Percentiles rank a stretch among this genome's conserved stretches.
phyloP scores from a whole-genome alignment of 805 yeast species.

The Clavispora fructus region DNA sequence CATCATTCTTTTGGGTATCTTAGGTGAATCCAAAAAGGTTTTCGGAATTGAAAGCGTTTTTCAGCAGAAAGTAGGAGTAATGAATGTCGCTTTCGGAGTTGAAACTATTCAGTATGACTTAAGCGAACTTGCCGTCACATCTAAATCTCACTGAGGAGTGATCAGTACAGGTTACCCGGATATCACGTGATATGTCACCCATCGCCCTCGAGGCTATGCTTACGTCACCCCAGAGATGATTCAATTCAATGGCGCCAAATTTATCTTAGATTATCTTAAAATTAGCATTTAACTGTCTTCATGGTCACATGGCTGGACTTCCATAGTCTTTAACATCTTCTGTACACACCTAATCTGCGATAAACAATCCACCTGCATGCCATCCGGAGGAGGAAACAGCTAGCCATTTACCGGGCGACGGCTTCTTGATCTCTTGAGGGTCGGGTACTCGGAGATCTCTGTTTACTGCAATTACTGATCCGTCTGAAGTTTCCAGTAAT shows the following conservation, averaged over 20 bases:
- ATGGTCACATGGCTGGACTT: no score
- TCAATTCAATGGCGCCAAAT: no score
- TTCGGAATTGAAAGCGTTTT: background rate
- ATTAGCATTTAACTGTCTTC: no score
- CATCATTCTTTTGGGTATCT: conserved; percentile 1
- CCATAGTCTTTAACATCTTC: background rate
- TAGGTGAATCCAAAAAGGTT: no score
- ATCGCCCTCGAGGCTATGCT: no score
- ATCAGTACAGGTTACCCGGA: conserved; percentile 1
- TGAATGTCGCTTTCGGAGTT: background rate
- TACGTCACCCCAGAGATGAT: no score
- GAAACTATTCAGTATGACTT: background rate
- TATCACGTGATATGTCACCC: background rate
- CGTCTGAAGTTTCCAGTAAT: conserved; percentile 2
- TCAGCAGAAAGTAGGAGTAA: background rate
- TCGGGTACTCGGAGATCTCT: conserved; percentile 17
- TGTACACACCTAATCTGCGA: conserved; percentile 1
- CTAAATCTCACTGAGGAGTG: background rate
- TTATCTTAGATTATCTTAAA: no score
- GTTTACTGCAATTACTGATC: conserved; percentile 11
- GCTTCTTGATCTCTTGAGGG: conserved; percentile 29
- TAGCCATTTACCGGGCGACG: conserved; percentile 38
- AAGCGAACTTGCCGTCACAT: conserved; percentile 1
- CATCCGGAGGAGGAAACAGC: conserved; percentile 74
- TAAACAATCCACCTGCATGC: conserved; percentile 64